Conservation (phyloP, 2,329 filamentous ascomycete species). For the Pyricularia pennisetigena region DNA sequence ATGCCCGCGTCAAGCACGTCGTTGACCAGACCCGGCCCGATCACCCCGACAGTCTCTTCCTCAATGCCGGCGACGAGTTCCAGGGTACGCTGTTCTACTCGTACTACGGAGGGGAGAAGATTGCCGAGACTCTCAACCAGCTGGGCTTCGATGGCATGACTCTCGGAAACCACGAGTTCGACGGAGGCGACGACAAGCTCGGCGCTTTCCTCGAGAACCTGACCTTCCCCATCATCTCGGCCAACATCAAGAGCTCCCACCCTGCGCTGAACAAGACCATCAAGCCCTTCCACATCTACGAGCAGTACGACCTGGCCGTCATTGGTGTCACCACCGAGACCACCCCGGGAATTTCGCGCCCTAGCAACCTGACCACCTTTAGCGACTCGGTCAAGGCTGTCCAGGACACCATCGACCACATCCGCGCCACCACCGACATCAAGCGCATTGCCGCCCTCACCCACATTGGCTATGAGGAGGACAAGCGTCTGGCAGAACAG, state of each 20-base stretch:
- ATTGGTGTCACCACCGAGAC: constrained; percentile 56
- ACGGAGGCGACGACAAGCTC: constrained; percentile 52
- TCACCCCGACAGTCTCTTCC: constrained; percentile 50
- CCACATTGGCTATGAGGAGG: constrained; percentile 57
- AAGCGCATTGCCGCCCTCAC: constrained; percentile 56
- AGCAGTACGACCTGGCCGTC: constrained; percentile 49
- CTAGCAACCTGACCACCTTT: constrained; percentile 48
- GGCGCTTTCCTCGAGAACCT: constrained; percentile 52
- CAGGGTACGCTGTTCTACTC: constrained; percentile 60
- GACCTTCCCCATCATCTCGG: constrained; percentile 54
- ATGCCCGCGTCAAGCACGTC: constrained; percentile 52
- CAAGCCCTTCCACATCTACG: constrained; percentile 56
- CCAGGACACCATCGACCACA: constrained; percentile 51
- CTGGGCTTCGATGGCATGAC: constrained; percentile 61
- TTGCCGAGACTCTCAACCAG: constrained; percentile 55
- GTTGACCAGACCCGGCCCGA: constrained; percentile 45
- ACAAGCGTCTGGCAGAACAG: constrained; percentile 47
- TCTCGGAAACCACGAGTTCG: constrained; percentile 58
- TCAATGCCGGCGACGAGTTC: constrained; percentile 62
- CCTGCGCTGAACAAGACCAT: constrained; percentile 50
- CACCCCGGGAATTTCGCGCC: constrained; percentile 47
- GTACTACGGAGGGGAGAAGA: constrained; percentile 59
- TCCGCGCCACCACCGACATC: constrained; percentile 50
- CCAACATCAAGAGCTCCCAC: constrained; percentile 53
- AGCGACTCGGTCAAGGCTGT: constrained; percentile 46